These are phyloP conservation scores for Candida methanosorbosa DNA, from an alignment of 805 yeast genomes.

Conservation along the genomic window DNA sequence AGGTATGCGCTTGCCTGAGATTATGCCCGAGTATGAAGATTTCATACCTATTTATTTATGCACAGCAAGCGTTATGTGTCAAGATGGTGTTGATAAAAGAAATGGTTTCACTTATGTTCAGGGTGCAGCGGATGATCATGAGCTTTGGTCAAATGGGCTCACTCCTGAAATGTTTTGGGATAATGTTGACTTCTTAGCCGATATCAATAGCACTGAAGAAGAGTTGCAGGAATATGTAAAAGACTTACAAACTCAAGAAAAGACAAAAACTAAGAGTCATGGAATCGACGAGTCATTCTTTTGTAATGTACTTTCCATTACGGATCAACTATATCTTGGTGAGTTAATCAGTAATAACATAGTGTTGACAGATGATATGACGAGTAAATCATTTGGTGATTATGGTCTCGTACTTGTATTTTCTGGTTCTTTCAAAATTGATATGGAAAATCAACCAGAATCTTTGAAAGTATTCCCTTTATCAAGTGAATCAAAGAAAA, in stretches of 20 bases:
- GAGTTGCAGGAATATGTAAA: constrained; percentile 15
- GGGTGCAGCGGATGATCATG: constrained; percentile 95
- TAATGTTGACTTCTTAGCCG: constrained; percentile 17
- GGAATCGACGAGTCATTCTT: too few relatives aligned
- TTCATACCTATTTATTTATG: constrained; percentile 40
- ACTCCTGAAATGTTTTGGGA: constrained; percentile 53
- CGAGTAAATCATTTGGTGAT: too few relatives aligned
- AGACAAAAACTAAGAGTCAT: too few relatives aligned
- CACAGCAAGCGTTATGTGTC: constrained; percentile 54
- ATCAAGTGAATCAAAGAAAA: constrained; percentile 41
- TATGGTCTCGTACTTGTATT: constrained; percentile 20
- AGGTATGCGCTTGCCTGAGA: constrained; percentile 18
- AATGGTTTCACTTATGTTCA: constrained; percentile 61
- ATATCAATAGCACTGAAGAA: constrained; percentile 19
- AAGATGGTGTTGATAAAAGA: constrained; percentile 44
- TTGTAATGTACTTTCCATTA: too few relatives aligned
- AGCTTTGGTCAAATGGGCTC: constrained; percentile 62
- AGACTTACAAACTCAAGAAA: too few relatives aligned
- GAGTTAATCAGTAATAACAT: too few relatives aligned
- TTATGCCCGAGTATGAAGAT: neutral
- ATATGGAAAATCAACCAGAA: constrained; percentile 5
- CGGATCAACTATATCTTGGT: too few relatives aligned
- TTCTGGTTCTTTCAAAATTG: constrained; percentile 6
- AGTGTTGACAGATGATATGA: too few relatives aligned
- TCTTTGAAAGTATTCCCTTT: constrained; percentile 12